Percentiles rank a stretch among this genome's conserved stretches.
These are phyloP conservation scores for Thamnidium elegans DNA, from an alignment of 192 early-diverging fungal species.

Conservation along the genomic window DNA sequence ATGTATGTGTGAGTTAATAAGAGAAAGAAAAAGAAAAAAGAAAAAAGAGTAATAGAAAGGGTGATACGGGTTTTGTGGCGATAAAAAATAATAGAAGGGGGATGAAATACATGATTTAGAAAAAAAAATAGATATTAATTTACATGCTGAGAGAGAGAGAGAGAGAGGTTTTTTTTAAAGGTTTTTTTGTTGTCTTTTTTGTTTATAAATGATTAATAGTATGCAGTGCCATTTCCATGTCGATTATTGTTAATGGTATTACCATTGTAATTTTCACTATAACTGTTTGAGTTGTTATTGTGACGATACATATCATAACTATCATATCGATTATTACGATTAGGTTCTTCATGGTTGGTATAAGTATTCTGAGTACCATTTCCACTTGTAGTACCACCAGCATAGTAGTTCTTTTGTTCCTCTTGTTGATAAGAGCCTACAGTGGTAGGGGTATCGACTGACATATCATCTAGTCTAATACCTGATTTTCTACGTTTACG, in stretches of 20 bases:
- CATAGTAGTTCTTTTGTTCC: slow-evolving; percentile 15
- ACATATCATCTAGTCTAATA: slow-evolving; percentile 28
- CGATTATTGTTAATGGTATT: not conserved
- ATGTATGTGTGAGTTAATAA: not conserved
- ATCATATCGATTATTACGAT: slow-evolving; percentile 8
- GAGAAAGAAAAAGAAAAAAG: not conserved
- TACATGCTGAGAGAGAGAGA: not conserved
- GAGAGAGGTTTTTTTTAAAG: not conserved
- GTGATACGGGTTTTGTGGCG: too few species aligned
- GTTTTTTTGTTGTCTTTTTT: not conserved
- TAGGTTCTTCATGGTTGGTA: not conserved
- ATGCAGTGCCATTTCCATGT: slow-evolving; percentile 2
- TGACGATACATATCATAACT: slow-evolving; percentile 15
- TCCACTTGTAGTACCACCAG: not conserved
- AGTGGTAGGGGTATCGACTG: slow-evolving; percentile 2
- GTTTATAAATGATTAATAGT: slow-evolving; percentile 6
- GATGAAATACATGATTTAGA: not conserved
- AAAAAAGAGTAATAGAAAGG: too few species aligned
- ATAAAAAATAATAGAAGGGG: not conserved
- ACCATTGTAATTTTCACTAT: slow-evolving; percentile 1
- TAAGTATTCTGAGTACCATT: not conserved
- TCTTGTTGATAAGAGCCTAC: not conserved
- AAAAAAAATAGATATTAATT: slow-evolving; percentile 3
- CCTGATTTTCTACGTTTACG: slow-evolving; percentile 24
- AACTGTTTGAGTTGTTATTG: not conserved